Evolutionary conservation across 2,329 filamentous ascomycete species (phyloP).

Genomic region (Monosporascus sp.): DNA sequence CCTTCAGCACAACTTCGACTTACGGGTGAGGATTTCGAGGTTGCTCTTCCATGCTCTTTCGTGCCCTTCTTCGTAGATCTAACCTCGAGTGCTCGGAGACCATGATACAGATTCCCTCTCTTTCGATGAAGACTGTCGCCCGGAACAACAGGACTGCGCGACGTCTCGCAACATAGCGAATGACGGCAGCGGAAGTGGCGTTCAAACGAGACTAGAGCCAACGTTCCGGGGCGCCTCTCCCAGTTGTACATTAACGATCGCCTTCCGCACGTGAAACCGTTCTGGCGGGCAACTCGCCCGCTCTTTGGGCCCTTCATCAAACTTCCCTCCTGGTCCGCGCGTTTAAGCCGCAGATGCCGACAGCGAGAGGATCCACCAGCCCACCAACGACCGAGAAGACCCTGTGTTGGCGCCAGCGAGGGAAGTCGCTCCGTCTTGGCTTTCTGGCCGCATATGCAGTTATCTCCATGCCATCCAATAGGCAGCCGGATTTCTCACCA

Average conservation of each 20-base stretch:
- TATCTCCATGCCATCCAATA: neutral
- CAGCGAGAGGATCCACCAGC: too few species aligned
- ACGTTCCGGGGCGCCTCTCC: too few species aligned
- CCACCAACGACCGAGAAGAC: too few species aligned
- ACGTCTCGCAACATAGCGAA: neutral
- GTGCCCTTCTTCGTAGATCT: neutral
- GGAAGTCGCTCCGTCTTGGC: neutral
- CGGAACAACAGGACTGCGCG: too few species aligned
- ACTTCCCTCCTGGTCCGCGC: neutral
- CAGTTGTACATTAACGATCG: neutral
- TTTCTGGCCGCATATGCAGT: neutral
- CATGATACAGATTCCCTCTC: neutral
- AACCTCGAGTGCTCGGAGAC: neutral
- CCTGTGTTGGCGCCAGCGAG: neutral
- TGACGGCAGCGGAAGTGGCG: neutral
- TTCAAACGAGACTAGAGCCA: neutral
- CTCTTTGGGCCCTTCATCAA: neutral
- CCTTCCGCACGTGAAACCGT: neutral
- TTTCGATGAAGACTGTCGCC: too few species aligned
- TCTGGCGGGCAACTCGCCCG: neutral
- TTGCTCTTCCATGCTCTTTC: constrained; percentile 13
- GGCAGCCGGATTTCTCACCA: neutral
- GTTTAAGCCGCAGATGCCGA: too few species aligned
- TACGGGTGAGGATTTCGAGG: constrained; percentile 20
- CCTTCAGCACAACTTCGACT: constrained; percentile 4